phyloP scores from a whole-genome alignment of 257 asterid species.

The Datura wrightii region DNA sequence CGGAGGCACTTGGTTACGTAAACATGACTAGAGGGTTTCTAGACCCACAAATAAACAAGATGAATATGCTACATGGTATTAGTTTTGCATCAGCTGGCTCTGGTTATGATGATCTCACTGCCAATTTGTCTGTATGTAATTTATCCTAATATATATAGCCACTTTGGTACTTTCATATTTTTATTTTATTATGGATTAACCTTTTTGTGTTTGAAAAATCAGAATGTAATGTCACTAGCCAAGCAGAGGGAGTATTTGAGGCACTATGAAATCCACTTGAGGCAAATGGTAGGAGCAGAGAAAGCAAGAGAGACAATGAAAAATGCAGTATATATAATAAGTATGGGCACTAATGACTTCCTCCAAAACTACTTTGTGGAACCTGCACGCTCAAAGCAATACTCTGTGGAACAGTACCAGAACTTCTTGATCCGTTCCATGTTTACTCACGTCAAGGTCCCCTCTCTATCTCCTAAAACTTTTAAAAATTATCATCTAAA shows the following conservation, averaged over 20 bases:
- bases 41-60: slow-evolving; percentile 46
- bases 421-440: slow-evolving; percentile 50
- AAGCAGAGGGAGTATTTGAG: slow-evolving; percentile 54
- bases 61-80: slow-evolving; percentile 55
- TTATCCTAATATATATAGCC: background rate
- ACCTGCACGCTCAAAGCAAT: slow-evolving; percentile 49
- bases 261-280: slow-evolving; percentile 52
- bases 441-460: slow-evolving; percentile 52
- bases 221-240: slow-evolving; percentile 53
- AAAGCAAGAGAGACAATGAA: slow-evolving; percentile 39
- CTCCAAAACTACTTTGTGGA: slow-evolving; percentile 52
- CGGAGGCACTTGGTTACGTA: slow-evolving; percentile 49
- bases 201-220: slow-evolving; percentile 1
- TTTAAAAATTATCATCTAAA: too few species aligned
- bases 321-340: slow-evolving; percentile 49
- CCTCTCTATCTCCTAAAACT: background rate
- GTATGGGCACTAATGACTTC: slow-evolving; percentile 64
- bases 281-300: slow-evolving; percentile 47
- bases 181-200: background rate
- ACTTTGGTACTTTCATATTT: background rate
- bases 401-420: slow-evolving; percentile 46
- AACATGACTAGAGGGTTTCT: slow-evolving; percentile 48
- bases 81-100: slow-evolving; percentile 68
- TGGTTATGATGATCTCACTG: slow-evolving; percentile 62
- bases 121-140: slow-evolving; percentile 49